Evolutionary conservation across 1,139 yeast species (phyloP).

Genomic region (Yamadazyma blattariae): DNA sequence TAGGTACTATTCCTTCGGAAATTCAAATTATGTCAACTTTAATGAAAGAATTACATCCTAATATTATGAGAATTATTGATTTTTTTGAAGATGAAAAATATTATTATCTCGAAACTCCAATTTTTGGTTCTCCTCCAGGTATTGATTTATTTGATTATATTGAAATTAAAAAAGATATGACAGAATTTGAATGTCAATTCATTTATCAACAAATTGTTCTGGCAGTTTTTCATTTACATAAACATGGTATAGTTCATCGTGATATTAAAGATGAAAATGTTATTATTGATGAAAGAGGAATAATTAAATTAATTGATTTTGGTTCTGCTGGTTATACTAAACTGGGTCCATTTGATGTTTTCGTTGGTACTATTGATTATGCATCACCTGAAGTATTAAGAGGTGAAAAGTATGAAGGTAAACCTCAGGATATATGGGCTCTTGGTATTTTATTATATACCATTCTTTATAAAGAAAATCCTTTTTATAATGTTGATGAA

Average conservation of each 20-base stretch:
- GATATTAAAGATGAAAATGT: conserved; percentile 95
- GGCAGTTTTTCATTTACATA: conserved; percentile 78
- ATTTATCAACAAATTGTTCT: conserved; percentile 79
- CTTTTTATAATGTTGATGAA: conserved; percentile 92
- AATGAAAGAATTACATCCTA: conserved; percentile 76
- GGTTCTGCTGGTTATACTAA: conserved; percentile 90
- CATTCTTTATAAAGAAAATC: conserved; percentile 89
- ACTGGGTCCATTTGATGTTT: conserved; percentile 94
- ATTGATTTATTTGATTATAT: conserved; percentile 89
- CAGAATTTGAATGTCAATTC: conserved; percentile 69
- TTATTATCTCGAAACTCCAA: conserved; percentile 87
- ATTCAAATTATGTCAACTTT: conserved; percentile 87
- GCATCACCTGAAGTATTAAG: conserved; percentile 95
- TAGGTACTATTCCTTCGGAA: conserved; percentile 94
- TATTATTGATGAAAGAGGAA: conserved; percentile 75
- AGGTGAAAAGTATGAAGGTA: conserved; percentile 87
- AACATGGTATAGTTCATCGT: conserved; percentile 85
- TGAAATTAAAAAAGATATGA: conserved; percentile 77
- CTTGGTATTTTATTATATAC: conserved; percentile 88
- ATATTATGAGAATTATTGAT: conserved; percentile 79
- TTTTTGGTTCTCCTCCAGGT: conserved; percentile 85
- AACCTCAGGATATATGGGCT: conserved; percentile 97
- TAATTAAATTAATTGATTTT: conserved; percentile 85
- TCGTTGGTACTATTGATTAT: conserved; percentile 95
- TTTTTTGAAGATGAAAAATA: conserved; percentile 89